Evolutionary conservation across 2,329 filamentous ascomycete species (phyloP), one percentile per base, ranked within the genome.

Genomic region (Aureobasidium musti): DNA sequence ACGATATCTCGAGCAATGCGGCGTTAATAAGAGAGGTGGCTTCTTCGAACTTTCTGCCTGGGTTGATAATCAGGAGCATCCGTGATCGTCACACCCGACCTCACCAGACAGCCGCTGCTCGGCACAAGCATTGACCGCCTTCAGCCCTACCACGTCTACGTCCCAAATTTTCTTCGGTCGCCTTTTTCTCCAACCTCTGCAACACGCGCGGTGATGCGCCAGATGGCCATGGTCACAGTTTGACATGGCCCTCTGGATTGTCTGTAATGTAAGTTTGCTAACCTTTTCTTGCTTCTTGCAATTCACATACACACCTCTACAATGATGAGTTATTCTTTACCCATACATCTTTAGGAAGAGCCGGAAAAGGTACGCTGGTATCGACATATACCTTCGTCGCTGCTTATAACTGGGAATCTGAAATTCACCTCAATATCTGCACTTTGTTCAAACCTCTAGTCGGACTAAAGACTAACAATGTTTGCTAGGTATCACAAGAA

Each of bases 301-400:
- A 30, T 33, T 11, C 37, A 45, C 13, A 61, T 50, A 53, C 47
- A 26, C 26, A 37, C 19, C 56, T 45, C 52, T 70, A 69, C 71
- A 73, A 77, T 73, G 75, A 77, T 77, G 75, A 77, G 69, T 72
- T 71, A 67, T 69, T 71, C 70, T 54, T 73, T 72, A 74, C 74
- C 73, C 72, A 74, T 72, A 71, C 67, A 64, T 67, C 72, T 73
- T 76, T 80, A 82, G 80, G 80, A 82, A 82, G 80, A 82, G 80
- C 80, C 80, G 80, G 78, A 82, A 80, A 80, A 82, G 79, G 79
- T 77, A 81, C 77, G 77, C 78, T 77, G 76, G 79, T 76, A 81
- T 81, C 79, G 79, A 77, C 79, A 81, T 74, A 81, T 81, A 75
- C 75, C 74, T 75, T 77, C 73, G 79, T 81, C 80, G 79, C 76